These are phyloP conservation scores for Tubosaeta sp. DNA, from an alignment of 768 basidiomycete species.

Conservation along the genomic window DNA sequence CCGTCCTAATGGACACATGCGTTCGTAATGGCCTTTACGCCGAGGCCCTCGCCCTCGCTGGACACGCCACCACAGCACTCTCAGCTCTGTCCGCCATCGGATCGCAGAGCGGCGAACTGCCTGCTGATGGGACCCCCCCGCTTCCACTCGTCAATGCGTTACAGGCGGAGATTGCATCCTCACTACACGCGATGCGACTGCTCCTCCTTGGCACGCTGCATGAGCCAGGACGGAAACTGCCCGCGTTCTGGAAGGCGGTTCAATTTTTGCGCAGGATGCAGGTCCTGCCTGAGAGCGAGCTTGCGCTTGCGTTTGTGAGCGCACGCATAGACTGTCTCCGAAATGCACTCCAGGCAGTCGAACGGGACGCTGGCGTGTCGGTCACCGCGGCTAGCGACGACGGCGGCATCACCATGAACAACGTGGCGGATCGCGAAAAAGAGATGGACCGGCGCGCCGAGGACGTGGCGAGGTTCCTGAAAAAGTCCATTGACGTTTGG, in stretches of 20 bases:
- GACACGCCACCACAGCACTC: slow-evolving; percentile 58
- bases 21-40: slow-evolving; percentile 89
- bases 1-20: slow-evolving; percentile 88
- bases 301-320: slow-evolving; percentile 82
- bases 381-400: slow-evolving; percentile 9
- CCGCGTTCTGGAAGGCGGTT: slow-evolving; percentile 85
- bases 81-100: slow-evolving; percentile 33
- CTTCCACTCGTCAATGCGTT: slow-evolving; percentile 43
- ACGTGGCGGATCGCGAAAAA: slow-evolving; percentile 34
- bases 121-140: slow-evolving; percentile 39
- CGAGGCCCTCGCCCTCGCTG: slow-evolving; percentile 83
- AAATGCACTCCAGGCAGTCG: slow-evolving; percentile 49
- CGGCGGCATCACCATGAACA: slow-evolving; percentile 14
- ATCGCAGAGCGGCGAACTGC: slow-evolving; percentile 32
- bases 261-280: slow-evolving; percentile 84
- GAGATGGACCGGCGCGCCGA: slow-evolving; percentile 58
- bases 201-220: slow-evolving; percentile 76
- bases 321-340: slow-evolving; percentile 65
- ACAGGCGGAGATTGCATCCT: slow-evolving; percentile 62
- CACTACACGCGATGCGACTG: slow-evolving; percentile 62
- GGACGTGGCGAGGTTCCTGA: slow-evolving; percentile 73
- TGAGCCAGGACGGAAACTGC: slow-evolving; percentile 80
- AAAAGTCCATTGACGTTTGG: slow-evolving; percentile 87
- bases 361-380: slow-evolving; percentile 40
- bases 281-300: slow-evolving; percentile 63